Conservation (phyloP, 2,329 filamentous ascomycete species). For the Pseudogymnoascus sp. region DNA sequence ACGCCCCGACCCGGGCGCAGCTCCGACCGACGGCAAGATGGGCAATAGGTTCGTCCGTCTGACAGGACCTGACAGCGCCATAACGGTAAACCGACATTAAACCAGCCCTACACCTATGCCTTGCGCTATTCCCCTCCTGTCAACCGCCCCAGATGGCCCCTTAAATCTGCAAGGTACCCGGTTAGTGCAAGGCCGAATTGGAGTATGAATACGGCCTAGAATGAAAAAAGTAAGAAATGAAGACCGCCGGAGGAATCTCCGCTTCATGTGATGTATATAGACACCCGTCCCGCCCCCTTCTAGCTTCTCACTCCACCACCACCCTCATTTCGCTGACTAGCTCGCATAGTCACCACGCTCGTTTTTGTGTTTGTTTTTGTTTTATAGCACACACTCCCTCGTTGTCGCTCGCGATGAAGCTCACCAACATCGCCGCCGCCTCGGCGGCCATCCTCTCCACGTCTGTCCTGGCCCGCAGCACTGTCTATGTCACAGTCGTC, state of each 20-base stretch:
- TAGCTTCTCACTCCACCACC: neutral
- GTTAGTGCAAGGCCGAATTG: neutral
- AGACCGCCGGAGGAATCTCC: neutral
- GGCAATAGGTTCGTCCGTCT: neutral
- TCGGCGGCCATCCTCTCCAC: neutral
- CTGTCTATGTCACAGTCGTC: neutral
- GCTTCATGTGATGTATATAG: neutral
- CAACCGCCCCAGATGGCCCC: neutral
- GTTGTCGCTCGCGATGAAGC: neutral
- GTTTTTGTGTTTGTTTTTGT: neutral
- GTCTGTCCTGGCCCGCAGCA: slow-evolving; percentile 1
- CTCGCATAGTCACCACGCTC: neutral
- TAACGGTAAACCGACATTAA: neutral
- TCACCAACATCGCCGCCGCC: neutral
- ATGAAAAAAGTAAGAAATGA: neutral
- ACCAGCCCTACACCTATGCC: neutral
- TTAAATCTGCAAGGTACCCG: neutral
- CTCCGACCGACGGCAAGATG: neutral
- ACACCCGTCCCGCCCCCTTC: neutral
- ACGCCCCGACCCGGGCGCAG: neutral
- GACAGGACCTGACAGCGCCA: neutral
- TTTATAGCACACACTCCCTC: no score
- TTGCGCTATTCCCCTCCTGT: neutral
- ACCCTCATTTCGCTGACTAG: neutral
- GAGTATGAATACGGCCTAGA: neutral